These are phyloP conservation scores for Cocos nucifera DNA, from an alignment of 176 grass and related monocot species.

Conservation along the genomic window DNA sequence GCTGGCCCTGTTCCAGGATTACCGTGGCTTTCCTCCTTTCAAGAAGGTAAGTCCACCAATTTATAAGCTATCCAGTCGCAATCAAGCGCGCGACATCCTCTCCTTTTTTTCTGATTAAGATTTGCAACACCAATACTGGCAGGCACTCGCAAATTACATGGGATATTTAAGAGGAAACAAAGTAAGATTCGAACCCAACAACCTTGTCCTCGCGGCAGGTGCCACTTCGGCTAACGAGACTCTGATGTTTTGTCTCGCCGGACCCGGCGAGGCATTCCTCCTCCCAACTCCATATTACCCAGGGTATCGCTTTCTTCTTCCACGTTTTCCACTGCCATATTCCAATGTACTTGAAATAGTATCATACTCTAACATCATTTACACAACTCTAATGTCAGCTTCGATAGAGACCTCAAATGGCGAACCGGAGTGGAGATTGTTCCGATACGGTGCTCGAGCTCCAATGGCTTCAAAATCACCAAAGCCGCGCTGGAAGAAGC, in stretches of 20 bases:
- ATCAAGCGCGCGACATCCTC: too few species aligned
- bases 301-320: neutral
- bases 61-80: too few species aligned
- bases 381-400: neutral
- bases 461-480: slow-evolving; percentile 13
- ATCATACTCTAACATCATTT: too few species aligned
- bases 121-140: neutral
- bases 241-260: slow-evolving; percentile 8
- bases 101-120: too few species aligned
- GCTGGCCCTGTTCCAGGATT: slow-evolving; percentile 14
- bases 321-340: too few species aligned
- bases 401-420: slow-evolving; percentile 16
- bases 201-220: slow-evolving; percentile 12
- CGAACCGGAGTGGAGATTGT: slow-evolving; percentile 6
- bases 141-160: slow-evolving; percentile 9
- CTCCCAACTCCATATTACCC: slow-evolving; percentile 17
- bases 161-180: slow-evolving; percentile 7
- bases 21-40: slow-evolving; percentile 1
- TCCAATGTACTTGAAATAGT: too few species aligned
- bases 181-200: neutral
- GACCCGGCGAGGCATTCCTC: slow-evolving; percentile 8
- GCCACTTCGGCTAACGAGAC: slow-evolving; percentile 15
- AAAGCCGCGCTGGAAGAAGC: neutral
- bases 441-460: slow-evolving; percentile 12
- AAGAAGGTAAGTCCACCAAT: slow-evolving; percentile 1